phyloP scores from a whole-genome alignment of 2,329 filamentous ascomycete species.

The Alternaria longipes region DNA sequence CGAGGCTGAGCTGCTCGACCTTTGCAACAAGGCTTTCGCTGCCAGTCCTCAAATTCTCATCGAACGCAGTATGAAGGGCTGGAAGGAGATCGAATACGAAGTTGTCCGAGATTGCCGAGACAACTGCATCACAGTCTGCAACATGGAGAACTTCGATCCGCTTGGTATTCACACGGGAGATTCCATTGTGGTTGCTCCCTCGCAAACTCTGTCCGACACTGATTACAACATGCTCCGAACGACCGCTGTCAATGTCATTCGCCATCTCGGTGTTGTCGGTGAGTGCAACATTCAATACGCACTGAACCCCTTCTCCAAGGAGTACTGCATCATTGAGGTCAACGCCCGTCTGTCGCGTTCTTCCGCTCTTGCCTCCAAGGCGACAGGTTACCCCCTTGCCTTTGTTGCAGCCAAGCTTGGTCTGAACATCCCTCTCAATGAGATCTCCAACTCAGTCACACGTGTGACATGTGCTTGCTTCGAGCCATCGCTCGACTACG shows the following conservation, averaged over 20 bases:
- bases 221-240: constrained; percentile 99
- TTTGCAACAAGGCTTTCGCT: constrained; percentile 94
- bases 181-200: constrained; percentile 96
- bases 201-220: constrained; percentile 94
- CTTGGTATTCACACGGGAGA: constrained; percentile 98
- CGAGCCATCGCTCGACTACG: constrained; percentile 96
- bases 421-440: constrained; percentile 91
- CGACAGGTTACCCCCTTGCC: constrained; percentile 93
- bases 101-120: constrained; percentile 94
- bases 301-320: constrained; percentile 90
- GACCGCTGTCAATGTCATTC: constrained; percentile 95
- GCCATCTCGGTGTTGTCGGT: constrained; percentile 94
- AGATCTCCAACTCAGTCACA: constrained; percentile 95
- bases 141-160: constrained; percentile 99
- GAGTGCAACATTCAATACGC: constrained; percentile 99
- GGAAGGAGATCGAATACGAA: constrained; percentile 99
- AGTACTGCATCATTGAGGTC: constrained; percentile 99
- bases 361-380: constrained; percentile 94
- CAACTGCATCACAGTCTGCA: constrained; percentile 99
- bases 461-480: constrained; percentile 97
- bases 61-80: constrained; percentile 98
- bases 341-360: constrained; percentile 96
- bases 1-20: constrained; percentile 79
- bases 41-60: constrained; percentile 96
- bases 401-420: constrained; percentile 98